phyloP scores from a whole-genome alignment of 768 basidiomycete species.

The Rhodotorula babjevae region DNA sequence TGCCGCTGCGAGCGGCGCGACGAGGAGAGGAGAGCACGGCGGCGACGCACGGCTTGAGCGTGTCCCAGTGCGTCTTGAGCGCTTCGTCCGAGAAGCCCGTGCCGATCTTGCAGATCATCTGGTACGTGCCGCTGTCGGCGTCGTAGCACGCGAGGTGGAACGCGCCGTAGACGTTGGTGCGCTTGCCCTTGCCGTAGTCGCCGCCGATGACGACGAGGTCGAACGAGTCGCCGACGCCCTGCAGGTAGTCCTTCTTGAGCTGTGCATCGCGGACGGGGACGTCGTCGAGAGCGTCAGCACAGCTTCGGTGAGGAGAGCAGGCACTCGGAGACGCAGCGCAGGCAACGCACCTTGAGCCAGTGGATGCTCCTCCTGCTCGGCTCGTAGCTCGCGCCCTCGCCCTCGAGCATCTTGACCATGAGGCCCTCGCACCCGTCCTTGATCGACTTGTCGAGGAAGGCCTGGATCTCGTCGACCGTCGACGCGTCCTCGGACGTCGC shows the following conservation, averaged over 20 bases:
- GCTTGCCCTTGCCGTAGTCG: conserved; percentile 96
- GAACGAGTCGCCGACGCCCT: conserved; percentile 92
- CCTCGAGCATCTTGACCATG: conserved; percentile 98
- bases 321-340: no score
- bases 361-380: conserved; percentile 92
- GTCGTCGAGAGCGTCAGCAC: conserved; percentile 8
- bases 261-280: conserved; percentile 47
- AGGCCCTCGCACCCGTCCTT: conserved; percentile 98
- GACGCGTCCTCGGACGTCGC: conserved; percentile 86
- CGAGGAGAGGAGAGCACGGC: no score
- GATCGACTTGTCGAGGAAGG: conserved; percentile 90
- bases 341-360: conserved; percentile 78
- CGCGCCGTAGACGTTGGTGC: conserved; percentile 94
- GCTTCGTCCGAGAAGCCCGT: conserved; percentile 95
- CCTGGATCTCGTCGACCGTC: conserved; percentile 86
- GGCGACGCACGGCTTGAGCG: conserved; percentile 63
- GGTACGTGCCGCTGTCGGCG: conserved; percentile 84
- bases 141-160: conserved; percentile 98
- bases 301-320: no score
- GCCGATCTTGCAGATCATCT: conserved; percentile 98
- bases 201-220: conserved; percentile 97
- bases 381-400: conserved; percentile 86
- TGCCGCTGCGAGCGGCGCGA: no score
- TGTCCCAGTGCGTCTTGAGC: conserved; percentile 71
- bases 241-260: conserved; percentile 98